These are phyloP conservation scores for Ceratonia siliqua DNA, from an alignment of 306 rosid genomes.

Conservation along the genomic window DNA sequence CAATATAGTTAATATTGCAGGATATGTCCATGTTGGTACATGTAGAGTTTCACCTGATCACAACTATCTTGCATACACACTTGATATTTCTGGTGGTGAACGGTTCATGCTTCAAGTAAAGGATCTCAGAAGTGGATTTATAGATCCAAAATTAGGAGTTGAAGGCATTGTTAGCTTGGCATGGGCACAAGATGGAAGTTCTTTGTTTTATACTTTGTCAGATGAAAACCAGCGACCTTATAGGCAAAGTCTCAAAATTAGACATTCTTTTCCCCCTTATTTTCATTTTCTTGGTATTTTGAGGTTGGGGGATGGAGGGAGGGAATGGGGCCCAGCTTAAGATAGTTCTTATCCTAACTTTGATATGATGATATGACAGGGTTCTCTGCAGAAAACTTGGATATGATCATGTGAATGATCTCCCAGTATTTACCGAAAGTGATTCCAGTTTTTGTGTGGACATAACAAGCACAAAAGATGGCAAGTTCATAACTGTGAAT, in stretches of 20 bases:
- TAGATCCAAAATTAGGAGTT: constrained; percentile 50
- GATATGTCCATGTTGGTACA: constrained; percentile 92
- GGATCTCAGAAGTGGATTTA: constrained; percentile 68
- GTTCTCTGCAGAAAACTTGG: constrained; percentile 70
- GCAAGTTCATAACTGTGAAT: constrained; percentile 96
- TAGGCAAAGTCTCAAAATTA: constrained; percentile 51
- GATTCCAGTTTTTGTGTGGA: constrained; percentile 89
- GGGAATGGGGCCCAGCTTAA: constrained; percentile 5
- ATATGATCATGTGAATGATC: constrained; percentile 41
- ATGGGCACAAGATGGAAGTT: constrained; percentile 74
- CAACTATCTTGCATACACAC: constrained; percentile 78
- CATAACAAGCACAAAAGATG: constrained; percentile 92
- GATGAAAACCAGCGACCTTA: constrained; percentile 93
- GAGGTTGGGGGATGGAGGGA: not conserved
- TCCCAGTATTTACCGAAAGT: constrained; percentile 64
- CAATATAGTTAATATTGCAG: constrained; percentile 44
- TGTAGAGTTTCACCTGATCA: constrained; percentile 89
- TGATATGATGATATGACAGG: constrained; percentile 51
- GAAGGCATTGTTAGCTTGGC: constrained; percentile 81
- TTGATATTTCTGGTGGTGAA: constrained; percentile 78
- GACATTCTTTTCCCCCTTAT: constrained; percentile 7
- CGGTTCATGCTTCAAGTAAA: constrained; percentile 75
- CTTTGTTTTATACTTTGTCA: constrained; percentile 70
- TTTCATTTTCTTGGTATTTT: not conserved
- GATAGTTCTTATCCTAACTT: constrained; percentile 20